Evolutionary conservation across 164 flowering plant species (phyloP).

Genomic region (Tetracentron sinense): DNA sequence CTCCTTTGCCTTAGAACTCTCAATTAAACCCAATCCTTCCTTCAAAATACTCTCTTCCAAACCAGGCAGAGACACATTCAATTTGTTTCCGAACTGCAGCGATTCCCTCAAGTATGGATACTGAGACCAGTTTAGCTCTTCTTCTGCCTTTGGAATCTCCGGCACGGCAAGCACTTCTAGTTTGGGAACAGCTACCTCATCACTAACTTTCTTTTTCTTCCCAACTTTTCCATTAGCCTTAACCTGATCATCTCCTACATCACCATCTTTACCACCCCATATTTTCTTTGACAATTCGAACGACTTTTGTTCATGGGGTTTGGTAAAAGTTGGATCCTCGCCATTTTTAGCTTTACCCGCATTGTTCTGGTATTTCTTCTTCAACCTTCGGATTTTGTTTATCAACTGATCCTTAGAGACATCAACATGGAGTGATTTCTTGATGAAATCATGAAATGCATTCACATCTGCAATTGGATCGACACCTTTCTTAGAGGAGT

Average conservation of each 20-base stretch:
- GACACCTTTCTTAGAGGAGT: slow-evolving; percentile 17
- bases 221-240: slow-evolving; percentile 7
- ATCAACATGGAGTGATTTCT: slow-evolving; percentile 20
- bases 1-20: slow-evolving; percentile 21
- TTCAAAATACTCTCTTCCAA: neutral
- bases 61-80: neutral
- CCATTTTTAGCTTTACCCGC: slow-evolving; percentile 21
- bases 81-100: neutral
- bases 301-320: slow-evolving; percentile 32
- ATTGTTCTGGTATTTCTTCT: slow-evolving; percentile 33
- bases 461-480: slow-evolving; percentile 21
- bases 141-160: neutral
- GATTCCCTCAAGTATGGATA: slow-evolving; percentile 12
- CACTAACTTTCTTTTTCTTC: neutral
- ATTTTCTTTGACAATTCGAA: slow-evolving; percentile 38
- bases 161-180: neutral
- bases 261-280: slow-evolving; percentile 32
- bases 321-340: slow-evolving; percentile 23
- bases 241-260: slow-evolving; percentile 1
- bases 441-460: slow-evolving; percentile 31
- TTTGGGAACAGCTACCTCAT: slow-evolving; percentile 1
- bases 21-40: slow-evolving; percentile 17
- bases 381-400: slow-evolving; percentile 40
- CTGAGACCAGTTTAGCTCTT: neutral
- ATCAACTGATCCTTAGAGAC: slow-evolving; percentile 26